A percentile compares a stretch with the other conserved stretches of the same genome.
These are phyloP conservation scores for Oryza glumipatula DNA, from an alignment of 176 grass and related monocot genomes.

Conservation along the genomic window DNA sequence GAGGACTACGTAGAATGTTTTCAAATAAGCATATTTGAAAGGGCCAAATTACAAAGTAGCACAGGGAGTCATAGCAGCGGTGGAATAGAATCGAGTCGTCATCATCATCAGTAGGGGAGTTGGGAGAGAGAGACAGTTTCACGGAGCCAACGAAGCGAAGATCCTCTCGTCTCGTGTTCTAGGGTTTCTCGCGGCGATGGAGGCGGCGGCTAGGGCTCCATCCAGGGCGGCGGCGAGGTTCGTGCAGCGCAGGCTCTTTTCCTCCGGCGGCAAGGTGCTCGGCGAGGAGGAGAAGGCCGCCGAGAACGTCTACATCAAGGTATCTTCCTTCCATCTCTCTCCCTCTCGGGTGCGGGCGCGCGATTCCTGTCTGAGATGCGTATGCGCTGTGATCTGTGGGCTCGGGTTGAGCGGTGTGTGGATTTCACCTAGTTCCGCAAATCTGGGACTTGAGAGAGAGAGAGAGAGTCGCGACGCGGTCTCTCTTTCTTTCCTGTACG, in stretches of 20 bases:
- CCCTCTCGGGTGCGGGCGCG: not conserved
- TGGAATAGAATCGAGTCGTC: not conserved
- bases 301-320: conserved; percentile 89
- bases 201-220: conserved; percentile 27
- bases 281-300: conserved; percentile 90
- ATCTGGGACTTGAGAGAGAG: not conserved
- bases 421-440: conserved; percentile 13
- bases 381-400: not conserved
- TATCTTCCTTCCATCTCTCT: conserved; percentile 13
- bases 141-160: too few relatives aligned
- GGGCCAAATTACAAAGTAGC: too few relatives aligned
- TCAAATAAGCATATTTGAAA: too few relatives aligned
- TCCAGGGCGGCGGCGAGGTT: conserved; percentile 53
- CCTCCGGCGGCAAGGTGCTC: conserved; percentile 85
- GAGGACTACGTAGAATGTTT: too few relatives aligned
- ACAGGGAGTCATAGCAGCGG: too few relatives aligned
- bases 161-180: not conserved
- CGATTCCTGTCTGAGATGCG: not conserved
- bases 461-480: not conserved
- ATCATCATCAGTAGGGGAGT: not conserved
- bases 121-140: not conserved
- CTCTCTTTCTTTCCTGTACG: not conserved
- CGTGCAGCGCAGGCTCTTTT: conserved; percentile 55
- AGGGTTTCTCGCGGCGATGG: conserved; percentile 51
- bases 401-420: not conserved